Evolutionary conservation across 139 green algal species (phyloP).

Genomic region (Ettlia oleoabundans): DNA sequence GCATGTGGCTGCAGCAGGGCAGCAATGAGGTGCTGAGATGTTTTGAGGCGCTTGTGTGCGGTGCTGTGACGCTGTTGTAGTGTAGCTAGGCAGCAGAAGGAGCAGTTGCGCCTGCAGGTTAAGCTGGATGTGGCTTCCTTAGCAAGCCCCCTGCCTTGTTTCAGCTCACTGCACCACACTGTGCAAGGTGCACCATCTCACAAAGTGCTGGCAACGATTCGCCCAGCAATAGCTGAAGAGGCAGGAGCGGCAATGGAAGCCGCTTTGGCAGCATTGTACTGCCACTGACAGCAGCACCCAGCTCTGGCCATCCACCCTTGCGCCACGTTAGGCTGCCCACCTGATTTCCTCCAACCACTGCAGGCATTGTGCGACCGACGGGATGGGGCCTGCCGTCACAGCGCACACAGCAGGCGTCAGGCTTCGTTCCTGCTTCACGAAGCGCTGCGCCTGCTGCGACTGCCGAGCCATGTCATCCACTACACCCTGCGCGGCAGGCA

Average conservation of each 20-base stretch:
- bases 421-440: slow-evolving; percentile 27
- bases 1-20: too few species aligned
- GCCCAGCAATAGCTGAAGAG: background rate
- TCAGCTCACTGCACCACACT: too few species aligned
- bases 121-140: too few species aligned
- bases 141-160: too few species aligned
- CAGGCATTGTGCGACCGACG: slow-evolving; percentile 32
- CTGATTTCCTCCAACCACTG: slow-evolving; percentile 20
- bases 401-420: slow-evolving; percentile 20
- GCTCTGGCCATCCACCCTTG: background rate
- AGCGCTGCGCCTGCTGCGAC: slow-evolving; percentile 6
- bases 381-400: slow-evolving; percentile 5
- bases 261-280: background rate
- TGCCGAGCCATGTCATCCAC: slow-evolving; percentile 11
- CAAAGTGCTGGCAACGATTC: too few species aligned
- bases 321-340: slow-evolving; percentile 1
- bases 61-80: background rate
- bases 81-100: background rate
- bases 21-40: too few species aligned
- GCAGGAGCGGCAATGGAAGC: background rate
- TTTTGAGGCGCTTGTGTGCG: too few species aligned
- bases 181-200: too few species aligned
- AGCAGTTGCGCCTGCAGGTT: background rate
- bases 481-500: background rate
- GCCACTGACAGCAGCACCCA: background rate